Evolutionary conservation across 164 flowering plant genomes (phyloP), one percentile per base, ranked within the genome.

Genomic region (Cinnamomum chago): DNA sequence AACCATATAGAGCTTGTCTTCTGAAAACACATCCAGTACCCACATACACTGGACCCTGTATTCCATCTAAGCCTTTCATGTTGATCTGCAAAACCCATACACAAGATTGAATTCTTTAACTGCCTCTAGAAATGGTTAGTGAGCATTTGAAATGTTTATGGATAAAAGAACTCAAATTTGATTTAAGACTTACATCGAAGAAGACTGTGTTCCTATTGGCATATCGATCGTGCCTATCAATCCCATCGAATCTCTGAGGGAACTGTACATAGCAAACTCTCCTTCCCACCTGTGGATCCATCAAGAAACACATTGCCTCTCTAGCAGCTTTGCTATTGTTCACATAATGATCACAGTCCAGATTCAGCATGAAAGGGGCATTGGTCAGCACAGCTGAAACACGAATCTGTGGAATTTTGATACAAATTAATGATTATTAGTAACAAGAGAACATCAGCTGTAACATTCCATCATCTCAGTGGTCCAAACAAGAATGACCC

Each of bases 221-320:
- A 77, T 95, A 95, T 71, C 99, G 84, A 83, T 95, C 97, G 18
- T 87, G 51, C 81, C 81, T 87, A 75, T 95, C 97, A 75, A 93
- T 93, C 12, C 98, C 97, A 78, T 95, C 99, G 62, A 95, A 95
- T 80, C 97, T 86, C 77, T 93, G 99, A 52, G 99, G 99, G 75
- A 95, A 95, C 73, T 95, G 97, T 18, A 93, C 97, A 74, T 88
- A 95, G 82, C 99, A 93, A 30, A 93, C 91, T 72, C 85, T 90
- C 77, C 81, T 90, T 50, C 99, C 99, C n/a, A 84, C 73, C 76
- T 90, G 97, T 0, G 97, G 95, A 50, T 95, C 99, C 99, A 95
- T 95, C 85, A 95, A 79, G 90, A 95, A 95, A 78, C 99, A 95
- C 99, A 95, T 95, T 24, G 99, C 92, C 76, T 94, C 98, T 77